phyloP scores from a whole-genome alignment of 2,329 filamentous ascomycete genomes.

The Plectosphaerella cucumerina region DNA sequence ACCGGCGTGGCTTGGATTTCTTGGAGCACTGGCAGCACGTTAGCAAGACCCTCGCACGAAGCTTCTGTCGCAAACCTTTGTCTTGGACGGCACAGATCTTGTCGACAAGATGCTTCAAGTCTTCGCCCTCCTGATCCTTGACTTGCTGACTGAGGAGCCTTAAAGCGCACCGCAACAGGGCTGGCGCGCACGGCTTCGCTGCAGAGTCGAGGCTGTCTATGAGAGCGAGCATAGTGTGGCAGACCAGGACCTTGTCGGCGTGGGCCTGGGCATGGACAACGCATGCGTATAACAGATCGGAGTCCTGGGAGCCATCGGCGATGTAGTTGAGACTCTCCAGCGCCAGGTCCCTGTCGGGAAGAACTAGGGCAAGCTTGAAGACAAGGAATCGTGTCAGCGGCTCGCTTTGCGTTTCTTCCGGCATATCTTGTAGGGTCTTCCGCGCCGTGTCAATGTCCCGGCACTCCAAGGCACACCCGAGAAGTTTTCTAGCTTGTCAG shows the following conservation, averaged over 20 bases:
- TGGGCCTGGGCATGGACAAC: slow-evolving; percentile 68
- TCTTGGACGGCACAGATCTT: neutral
- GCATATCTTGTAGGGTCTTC: slow-evolving; percentile 55
- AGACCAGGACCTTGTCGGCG: slow-evolving; percentile 56
- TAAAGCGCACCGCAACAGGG: slow-evolving; percentile 18
- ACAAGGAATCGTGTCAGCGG: slow-evolving; percentile 68
- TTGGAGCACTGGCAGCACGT: slow-evolving; percentile 30
- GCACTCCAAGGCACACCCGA: slow-evolving; percentile 62
- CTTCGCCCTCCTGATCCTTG: neutral
- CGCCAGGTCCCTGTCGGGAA: slow-evolving; percentile 54
- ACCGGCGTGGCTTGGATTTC: slow-evolving; percentile 33
- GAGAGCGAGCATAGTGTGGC: slow-evolving; percentile 50
- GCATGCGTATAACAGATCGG: slow-evolving; percentile 73
- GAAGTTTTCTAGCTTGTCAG: slow-evolving; percentile 57
- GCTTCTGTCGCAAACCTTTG: neutral
- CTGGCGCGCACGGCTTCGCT: slow-evolving; percentile 48
- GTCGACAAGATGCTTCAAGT: neutral
- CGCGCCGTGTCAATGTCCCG: slow-evolving; percentile 51
- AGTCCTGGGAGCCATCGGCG: slow-evolving; percentile 47
- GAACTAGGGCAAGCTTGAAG: slow-evolving; percentile 66
- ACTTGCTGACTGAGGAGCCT: neutral
- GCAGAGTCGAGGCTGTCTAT: slow-evolving; percentile 27
- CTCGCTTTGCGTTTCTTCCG: slow-evolving; percentile 52
- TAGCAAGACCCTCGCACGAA: slow-evolving; percentile 11
- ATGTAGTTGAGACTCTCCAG: slow-evolving; percentile 60